phyloP scores from a whole-genome alignment of 306 rosid genomes.

The Cucumis cinereus region DNA sequence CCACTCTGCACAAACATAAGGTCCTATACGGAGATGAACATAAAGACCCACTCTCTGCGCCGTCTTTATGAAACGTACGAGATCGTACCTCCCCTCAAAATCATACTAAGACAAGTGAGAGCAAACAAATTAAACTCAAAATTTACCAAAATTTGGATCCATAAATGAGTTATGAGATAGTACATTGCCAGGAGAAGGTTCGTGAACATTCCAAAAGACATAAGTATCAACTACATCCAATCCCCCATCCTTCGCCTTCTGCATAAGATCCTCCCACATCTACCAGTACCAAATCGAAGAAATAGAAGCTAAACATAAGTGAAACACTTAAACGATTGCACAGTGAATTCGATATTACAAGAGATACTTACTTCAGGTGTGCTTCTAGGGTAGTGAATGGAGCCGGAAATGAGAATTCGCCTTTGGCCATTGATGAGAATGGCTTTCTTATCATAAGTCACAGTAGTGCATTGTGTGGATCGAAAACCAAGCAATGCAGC shows the following conservation, averaged over 20 bases:
- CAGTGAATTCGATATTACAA: not conserved
- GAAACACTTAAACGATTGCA: not conserved
- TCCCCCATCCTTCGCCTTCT: conserved; percentile 89
- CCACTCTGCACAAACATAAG: conserved; percentile 97
- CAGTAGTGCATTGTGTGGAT: conserved; percentile 38
- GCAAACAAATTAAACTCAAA: not conserved
- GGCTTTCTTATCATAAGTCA: conserved; percentile 68
- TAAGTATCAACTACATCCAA: conserved; percentile 86
- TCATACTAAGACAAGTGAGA: conserved; percentile 43
- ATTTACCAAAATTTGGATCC: conserved; percentile 3
- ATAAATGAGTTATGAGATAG: conserved; percentile 20
- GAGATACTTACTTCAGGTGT: conserved; percentile 52
- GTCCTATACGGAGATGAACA: conserved; percentile 95
- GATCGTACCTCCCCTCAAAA: conserved; percentile 87
- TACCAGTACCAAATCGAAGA: conserved; percentile 28
- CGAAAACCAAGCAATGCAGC: conserved; percentile 27
- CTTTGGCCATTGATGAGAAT: conserved; percentile 78
- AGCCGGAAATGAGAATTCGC: conserved; percentile 79
- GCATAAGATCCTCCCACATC: conserved; percentile 97
- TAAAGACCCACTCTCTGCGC: conserved; percentile 80
- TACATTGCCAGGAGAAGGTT: conserved; percentile 92
- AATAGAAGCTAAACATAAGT: not conserved
- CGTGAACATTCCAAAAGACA: conserved; percentile 91
- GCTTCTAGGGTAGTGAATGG: conserved; percentile 98
- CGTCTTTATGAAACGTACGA: conserved; percentile 75